Conservation (phyloP, 306 rosid species). For the Cicer arietinum region DNA sequence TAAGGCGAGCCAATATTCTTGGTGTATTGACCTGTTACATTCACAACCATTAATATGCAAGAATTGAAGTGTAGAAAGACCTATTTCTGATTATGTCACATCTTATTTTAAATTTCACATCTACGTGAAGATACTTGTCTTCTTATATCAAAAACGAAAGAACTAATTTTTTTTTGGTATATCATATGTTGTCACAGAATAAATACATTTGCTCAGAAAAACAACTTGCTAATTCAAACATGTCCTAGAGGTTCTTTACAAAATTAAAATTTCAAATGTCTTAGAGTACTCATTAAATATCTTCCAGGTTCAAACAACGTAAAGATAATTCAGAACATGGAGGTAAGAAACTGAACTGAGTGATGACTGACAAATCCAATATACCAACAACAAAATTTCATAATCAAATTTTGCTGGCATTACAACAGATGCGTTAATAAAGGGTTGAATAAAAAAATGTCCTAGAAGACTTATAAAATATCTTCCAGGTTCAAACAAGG, state of each 20-base stretch:
- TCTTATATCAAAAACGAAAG: neutral
- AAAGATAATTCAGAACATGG: neutral
- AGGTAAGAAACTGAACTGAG: neutral
- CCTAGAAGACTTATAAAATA: constrained; percentile 11
- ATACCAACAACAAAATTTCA: neutral
- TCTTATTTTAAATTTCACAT: constrained; percentile 16
- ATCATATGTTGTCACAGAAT: neutral
- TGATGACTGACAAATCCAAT: neutral
- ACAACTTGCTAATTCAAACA: constrained; percentile 19
- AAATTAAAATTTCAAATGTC: neutral
- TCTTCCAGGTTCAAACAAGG: constrained; percentile 21
- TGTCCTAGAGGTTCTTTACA: neutral
- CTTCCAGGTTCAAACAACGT: neutral
- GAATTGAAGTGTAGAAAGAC: constrained; percentile 19
- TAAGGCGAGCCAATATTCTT: constrained; percentile 87
- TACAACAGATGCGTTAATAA: neutral
- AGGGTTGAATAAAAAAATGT: neutral
- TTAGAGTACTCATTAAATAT: neutral
- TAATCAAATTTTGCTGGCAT: neutral
- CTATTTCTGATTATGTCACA: constrained; percentile 1
- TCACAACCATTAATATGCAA: constrained; percentile 39
- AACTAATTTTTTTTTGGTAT: neutral
- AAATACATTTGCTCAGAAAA: constrained; percentile 20
- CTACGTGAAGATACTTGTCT: neutral
- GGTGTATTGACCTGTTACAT: constrained; percentile 85